Evolutionary conservation across 2,329 filamentous ascomycete species (phyloP).

Genomic region (Aspergillus aculeatus): DNA sequence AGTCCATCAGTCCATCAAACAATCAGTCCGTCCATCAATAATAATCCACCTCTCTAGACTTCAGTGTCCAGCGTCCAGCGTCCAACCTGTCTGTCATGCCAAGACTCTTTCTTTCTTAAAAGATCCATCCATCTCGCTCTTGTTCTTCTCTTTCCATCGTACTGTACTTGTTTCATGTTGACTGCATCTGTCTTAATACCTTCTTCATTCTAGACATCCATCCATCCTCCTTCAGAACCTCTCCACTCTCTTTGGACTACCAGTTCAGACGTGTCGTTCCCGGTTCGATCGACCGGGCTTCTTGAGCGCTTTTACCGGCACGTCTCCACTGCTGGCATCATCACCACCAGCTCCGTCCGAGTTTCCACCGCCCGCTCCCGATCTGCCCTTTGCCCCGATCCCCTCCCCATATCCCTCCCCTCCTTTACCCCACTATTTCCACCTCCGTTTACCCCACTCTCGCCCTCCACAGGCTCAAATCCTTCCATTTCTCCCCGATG

Average conservation of each 20-base stretch:
- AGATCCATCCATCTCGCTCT: neutral
- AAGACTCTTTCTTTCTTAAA: neutral
- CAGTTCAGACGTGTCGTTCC: neutral
- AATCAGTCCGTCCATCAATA: too few species aligned
- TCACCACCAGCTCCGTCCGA: neutral
- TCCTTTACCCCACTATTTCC: conserved; percentile 24
- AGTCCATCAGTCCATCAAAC: too few species aligned
- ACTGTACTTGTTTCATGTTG: neutral
- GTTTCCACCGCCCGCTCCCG: neutral
- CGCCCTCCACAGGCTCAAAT: neutral
- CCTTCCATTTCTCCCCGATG: conserved; percentile 17
- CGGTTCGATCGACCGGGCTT: neutral
- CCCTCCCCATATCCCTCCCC: neutral
- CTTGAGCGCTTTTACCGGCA: neutral
- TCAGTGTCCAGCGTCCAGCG: too few species aligned
- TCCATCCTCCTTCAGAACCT: neutral
- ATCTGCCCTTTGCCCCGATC: neutral
- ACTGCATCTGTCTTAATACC: neutral
- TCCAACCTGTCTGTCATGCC: too few species aligned
- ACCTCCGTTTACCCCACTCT: neutral
- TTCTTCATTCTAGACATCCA: neutral
- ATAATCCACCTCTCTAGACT: too few species aligned
- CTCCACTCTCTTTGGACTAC: neutral
- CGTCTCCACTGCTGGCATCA: neutral
- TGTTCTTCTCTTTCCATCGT: neutral